These are phyloP conservation scores for Kitagawia praeruptora DNA, from an alignment of 129 eudicot species.

Conservation along the genomic window DNA sequence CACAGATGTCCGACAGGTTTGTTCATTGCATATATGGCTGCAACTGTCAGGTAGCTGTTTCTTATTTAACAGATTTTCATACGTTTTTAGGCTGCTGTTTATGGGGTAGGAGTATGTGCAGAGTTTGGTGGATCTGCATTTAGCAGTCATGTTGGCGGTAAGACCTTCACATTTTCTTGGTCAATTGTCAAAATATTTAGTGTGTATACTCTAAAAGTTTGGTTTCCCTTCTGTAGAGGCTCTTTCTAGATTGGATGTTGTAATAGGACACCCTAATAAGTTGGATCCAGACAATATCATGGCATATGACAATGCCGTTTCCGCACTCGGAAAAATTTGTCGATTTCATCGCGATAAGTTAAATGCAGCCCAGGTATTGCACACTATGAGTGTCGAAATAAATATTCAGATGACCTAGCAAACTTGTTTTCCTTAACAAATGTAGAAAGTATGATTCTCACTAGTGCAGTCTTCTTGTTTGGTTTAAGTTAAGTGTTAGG, in stretches of 20 bases:
- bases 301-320: conserved; percentile 99
- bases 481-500: background rate
- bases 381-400: background rate
- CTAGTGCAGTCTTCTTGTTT: background rate
- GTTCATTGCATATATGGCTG: conserved; percentile 7
- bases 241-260: conserved; percentile 83
- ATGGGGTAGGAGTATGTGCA: conserved; percentile 96
- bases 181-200: background rate
- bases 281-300: conserved; percentile 69
- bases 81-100: conserved; percentile 78
- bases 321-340: conserved; percentile 94
- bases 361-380: conserved; percentile 76
- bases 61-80: background rate
- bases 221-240: conserved; percentile 54
- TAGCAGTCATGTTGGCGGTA: conserved; percentile 78
- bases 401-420: background rate
- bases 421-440: background rate
- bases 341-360: conserved; percentile 82
- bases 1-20: conserved; percentile 91
- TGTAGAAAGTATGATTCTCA: background rate
- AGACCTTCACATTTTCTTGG: background rate
- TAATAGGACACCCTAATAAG: conserved; percentile 72
- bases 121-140: conserved; percentile 86
- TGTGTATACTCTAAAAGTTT: background rate
- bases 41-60: conserved; percentile 1